phyloP scores from a whole-genome alignment of 73 alveolate species.

The Effrenium voratum region DNA sequence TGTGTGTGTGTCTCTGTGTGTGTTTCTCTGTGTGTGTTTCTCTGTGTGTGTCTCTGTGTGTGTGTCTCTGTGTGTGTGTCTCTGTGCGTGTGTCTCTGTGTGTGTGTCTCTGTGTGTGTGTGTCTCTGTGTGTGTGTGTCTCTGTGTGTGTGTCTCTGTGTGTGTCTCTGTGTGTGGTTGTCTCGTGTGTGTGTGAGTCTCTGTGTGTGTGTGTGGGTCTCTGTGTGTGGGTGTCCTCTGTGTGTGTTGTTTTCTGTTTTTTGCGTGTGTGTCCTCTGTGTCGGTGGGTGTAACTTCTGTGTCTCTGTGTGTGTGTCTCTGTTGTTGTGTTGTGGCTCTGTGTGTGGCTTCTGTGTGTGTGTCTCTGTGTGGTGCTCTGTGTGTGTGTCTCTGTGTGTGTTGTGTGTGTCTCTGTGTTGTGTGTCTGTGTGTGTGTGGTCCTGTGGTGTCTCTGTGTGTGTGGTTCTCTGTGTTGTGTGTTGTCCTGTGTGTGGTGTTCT shows the following conservation, averaged over 20 bases:
- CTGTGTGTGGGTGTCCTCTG: too few species aligned
- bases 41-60: background rate
- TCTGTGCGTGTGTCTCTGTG: background rate
- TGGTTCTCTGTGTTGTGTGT: too few species aligned
- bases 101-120: background rate
- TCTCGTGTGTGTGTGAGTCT: too few species aligned
- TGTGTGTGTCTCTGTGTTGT: too few species aligned
- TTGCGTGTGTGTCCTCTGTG: too few species aligned
- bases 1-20: background rate
- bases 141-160: background rate
- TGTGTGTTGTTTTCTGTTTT: too few species aligned
- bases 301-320: conserved; percentile 11
- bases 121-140: conserved; percentile 10
- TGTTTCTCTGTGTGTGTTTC: background rate
- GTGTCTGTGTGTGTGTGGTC: too few species aligned
- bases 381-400: conserved; percentile 3
- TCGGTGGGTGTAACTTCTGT: too few species aligned
- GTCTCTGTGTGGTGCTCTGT: background rate
- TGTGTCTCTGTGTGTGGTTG: background rate
- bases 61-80: background rate
- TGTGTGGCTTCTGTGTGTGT: background rate
- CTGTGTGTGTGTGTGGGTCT: too few species aligned
- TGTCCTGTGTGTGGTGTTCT: too few species aligned
- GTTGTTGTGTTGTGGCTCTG: background rate
- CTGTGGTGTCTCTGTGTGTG: too few species aligned